phyloP scores from a whole-genome alignment of 306 rosid species.

The Vigna trinervia region DNA sequence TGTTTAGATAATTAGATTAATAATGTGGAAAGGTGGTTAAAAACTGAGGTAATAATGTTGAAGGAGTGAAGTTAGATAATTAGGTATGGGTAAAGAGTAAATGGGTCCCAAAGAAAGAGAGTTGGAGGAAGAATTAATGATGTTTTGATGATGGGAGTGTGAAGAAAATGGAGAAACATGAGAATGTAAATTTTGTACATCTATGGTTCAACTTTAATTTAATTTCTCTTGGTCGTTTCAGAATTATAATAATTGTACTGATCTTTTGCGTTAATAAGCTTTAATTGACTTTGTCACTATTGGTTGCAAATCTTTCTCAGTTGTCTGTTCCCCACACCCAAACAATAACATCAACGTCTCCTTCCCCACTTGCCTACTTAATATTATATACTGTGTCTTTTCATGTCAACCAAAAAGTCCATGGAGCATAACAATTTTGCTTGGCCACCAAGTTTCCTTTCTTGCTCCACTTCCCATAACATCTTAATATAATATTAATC shows the following conservation, averaged over 20 bases:
- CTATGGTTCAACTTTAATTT: not conserved
- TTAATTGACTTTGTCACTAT: constrained; percentile 44
- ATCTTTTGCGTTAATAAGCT: not conserved
- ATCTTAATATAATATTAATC: too few relatives aligned
- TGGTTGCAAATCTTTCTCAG: constrained; percentile 51
- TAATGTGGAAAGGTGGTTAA: not conserved
- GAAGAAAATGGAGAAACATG: constrained; percentile 15
- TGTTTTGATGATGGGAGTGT: not conserved
- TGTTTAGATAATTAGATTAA: too few relatives aligned
- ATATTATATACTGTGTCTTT: not conserved
- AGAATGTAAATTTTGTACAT: not conserved
- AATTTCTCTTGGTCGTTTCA: constrained; percentile 3
- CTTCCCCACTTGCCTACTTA: not conserved
- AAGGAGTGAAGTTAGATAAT: not conserved
- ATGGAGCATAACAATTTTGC: constrained; percentile 31
- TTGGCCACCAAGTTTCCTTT: constrained; percentile 39
- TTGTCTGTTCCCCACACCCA: constrained; percentile 34
- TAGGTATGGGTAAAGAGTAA: not conserved
- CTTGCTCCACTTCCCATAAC: not conserved
- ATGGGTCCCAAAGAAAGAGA: constrained; percentile 8
- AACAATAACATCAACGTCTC: constrained; percentile 34
- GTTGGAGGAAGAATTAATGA: constrained; percentile 20
- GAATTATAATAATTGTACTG: not conserved
- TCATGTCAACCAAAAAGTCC: constrained; percentile 37
- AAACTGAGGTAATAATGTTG: constrained; percentile 9